These are phyloP conservation scores for Fusarium multiceps DNA, from an alignment of 2,329 filamentous ascomycete species.

Conservation along the genomic window DNA sequence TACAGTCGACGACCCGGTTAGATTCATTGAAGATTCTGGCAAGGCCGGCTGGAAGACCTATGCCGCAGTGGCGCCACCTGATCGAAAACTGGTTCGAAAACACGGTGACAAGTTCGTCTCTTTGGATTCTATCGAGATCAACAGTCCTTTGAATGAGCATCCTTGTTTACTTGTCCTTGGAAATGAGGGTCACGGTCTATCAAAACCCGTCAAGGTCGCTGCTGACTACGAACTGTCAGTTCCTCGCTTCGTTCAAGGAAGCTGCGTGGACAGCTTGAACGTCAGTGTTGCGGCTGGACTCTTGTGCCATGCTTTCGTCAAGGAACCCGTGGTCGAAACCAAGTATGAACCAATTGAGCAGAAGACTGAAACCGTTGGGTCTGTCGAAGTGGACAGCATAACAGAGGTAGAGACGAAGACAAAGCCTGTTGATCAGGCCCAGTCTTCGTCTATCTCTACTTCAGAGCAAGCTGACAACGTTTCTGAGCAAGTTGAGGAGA, in stretches of 20 bases:
- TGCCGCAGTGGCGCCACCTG: slow-evolving; percentile 71
- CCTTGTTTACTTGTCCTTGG: slow-evolving; percentile 87
- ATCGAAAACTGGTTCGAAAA: slow-evolving; percentile 49
- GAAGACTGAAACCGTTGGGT: background rate
- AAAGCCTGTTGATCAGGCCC: background rate
- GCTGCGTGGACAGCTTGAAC: slow-evolving; percentile 87
- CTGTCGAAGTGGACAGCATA: background rate
- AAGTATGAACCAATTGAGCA: slow-evolving; percentile 15
- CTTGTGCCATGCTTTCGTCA: slow-evolving; percentile 76
- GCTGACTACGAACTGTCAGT: slow-evolving; percentile 77
- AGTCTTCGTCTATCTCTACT: background rate
- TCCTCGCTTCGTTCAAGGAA: slow-evolving; percentile 62
- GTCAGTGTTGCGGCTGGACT: slow-evolving; percentile 89
- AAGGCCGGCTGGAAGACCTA: slow-evolving; percentile 84
- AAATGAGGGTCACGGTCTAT: slow-evolving; percentile 81
- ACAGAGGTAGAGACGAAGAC: background rate
- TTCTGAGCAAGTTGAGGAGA: slow-evolving; percentile 1
- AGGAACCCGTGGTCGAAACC: slow-evolving; percentile 41
- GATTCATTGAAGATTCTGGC: slow-evolving; percentile 76
- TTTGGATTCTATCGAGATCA: slow-evolving; percentile 60
- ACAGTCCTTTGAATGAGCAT: slow-evolving; percentile 65
- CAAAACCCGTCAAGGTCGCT: slow-evolving; percentile 70
- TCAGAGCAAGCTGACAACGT: slow-evolving; percentile 2
- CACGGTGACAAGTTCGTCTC: slow-evolving; percentile 60
- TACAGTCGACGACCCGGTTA: slow-evolving; percentile 71